phyloP scores from a whole-genome alignment of 2,329 filamentous ascomycete genomes.

The Fusarium buharicum region DNA sequence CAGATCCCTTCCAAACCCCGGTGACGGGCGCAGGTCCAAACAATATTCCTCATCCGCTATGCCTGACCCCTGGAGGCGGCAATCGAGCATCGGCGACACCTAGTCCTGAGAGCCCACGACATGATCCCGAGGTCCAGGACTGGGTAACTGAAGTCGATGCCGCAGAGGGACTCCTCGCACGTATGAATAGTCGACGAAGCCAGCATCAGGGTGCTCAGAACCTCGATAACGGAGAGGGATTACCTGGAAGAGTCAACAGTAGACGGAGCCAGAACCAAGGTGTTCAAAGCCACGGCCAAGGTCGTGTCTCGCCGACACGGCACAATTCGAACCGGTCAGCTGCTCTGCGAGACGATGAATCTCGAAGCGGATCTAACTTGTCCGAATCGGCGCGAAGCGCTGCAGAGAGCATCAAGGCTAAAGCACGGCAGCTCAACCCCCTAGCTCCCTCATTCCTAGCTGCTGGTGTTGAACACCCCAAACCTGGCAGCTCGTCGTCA shows the following conservation, averaged over 20 bases:
- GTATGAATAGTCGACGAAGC: slow-evolving; percentile 50
- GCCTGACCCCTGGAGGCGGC: slow-evolving; percentile 44
- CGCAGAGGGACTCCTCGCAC: slow-evolving; percentile 62
- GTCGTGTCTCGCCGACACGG: slow-evolving; percentile 54
- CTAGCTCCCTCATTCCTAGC: slow-evolving; percentile 44
- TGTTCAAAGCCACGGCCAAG: slow-evolving; percentile 34
- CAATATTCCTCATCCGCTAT: slow-evolving; percentile 31
- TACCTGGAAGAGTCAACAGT: slow-evolving; percentile 58
- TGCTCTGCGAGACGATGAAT: slow-evolving; percentile 57
- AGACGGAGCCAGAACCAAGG: slow-evolving; percentile 36
- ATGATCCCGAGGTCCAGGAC: slow-evolving; percentile 65
- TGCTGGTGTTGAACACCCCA: slow-evolving; percentile 45
- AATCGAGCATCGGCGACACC: slow-evolving; percentile 52
- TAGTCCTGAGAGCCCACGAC: slow-evolving; percentile 54
- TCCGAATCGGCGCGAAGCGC: slow-evolving; percentile 64
- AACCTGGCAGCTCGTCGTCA: slow-evolving; percentile 55
- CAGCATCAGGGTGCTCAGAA: slow-evolving; percentile 27
- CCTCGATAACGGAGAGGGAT: slow-evolving; percentile 62
- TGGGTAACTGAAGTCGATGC: slow-evolving; percentile 68
- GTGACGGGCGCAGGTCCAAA: slow-evolving; percentile 35
- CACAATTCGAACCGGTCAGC: slow-evolving; percentile 52
- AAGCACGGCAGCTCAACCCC: slow-evolving; percentile 51
- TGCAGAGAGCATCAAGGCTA: slow-evolving; percentile 54
- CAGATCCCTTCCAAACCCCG: slow-evolving; percentile 65
- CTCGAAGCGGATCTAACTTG: slow-evolving; percentile 65